Conservation (phyloP, 1,139 yeast genomes). For the Geotrichum aggregatum region DNA sequence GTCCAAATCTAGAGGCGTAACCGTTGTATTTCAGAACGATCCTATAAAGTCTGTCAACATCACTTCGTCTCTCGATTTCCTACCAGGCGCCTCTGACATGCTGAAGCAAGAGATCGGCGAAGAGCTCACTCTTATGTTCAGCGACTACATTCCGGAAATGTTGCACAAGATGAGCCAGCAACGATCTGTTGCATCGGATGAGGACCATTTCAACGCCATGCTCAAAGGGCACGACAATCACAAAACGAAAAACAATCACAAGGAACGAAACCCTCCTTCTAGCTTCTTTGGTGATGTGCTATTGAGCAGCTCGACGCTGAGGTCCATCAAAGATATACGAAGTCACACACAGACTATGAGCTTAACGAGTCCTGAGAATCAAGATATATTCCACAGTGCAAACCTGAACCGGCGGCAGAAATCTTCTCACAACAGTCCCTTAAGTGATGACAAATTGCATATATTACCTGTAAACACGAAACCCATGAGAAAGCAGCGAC, state of each 20-base stretch:
- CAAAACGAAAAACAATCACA: background rate
- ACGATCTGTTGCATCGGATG: background rate
- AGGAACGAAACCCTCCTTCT: background rate
- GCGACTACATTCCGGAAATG: constrained; percentile 73
- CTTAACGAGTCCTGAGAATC: background rate
- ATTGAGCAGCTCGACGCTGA: constrained; percentile 5
- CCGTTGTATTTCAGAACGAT: constrained; percentile 69
- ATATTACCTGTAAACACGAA: background rate
- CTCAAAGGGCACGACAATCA: constrained; percentile 5
- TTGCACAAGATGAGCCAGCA: constrained; percentile 48
- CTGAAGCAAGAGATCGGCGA: constrained; percentile 64
- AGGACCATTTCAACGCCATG: constrained; percentile 7
- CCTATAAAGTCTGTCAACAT: constrained; percentile 72
- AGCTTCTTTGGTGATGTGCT: background rate
- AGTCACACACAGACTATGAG: constrained; percentile 1
- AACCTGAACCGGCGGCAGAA: background rate
- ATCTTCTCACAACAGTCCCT: background rate
- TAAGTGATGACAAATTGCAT: constrained; percentile 1
- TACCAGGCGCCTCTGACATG: constrained; percentile 67
- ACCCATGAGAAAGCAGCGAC: constrained; percentile 11
- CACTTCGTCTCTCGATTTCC: constrained; percentile 67
- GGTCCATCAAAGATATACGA: constrained; percentile 7
- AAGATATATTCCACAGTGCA: constrained; percentile 1
- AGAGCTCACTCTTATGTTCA: constrained; percentile 65
- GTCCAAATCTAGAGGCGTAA: constrained; percentile 63